phyloP scores from a whole-genome alignment of 352 stramenopile species.

The Globisporangium splendens region DNA sequence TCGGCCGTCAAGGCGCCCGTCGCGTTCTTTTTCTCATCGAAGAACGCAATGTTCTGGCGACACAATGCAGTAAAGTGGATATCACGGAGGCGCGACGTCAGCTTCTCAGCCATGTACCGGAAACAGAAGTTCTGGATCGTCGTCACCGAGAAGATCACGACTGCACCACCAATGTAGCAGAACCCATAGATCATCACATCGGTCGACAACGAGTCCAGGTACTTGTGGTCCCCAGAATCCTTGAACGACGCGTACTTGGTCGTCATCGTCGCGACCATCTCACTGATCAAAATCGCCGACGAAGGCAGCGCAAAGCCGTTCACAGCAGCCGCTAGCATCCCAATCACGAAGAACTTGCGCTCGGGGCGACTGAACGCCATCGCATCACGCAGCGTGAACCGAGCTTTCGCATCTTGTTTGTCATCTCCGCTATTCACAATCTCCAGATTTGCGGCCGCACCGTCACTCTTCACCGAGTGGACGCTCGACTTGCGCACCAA shows the following conservation, averaged over 20 bases:
- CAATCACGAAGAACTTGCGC: not conserved
- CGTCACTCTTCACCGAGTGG: not conserved
- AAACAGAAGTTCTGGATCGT: slow-evolving; percentile 37
- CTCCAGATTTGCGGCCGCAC: too few species aligned
- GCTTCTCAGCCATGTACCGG: slow-evolving; percentile 48
- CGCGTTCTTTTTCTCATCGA: not conserved
- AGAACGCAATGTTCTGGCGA: not conserved
- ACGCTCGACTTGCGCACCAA: not conserved
- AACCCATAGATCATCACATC: not conserved
- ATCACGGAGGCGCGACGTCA: slow-evolving; percentile 34
- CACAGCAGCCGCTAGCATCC: not conserved
- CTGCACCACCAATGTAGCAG: not conserved
- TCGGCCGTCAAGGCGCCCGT: not conserved
- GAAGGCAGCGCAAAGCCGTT: not conserved
- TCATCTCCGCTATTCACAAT: too few species aligned
- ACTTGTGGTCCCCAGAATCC: not conserved
- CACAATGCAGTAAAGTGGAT: not conserved
- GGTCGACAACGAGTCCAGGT: not conserved
- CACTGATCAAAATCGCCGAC: not conserved
- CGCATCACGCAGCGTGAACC: too few species aligned
- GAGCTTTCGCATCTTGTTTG: too few species aligned
- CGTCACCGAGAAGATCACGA: slow-evolving; percentile 29
- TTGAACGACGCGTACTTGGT: not conserved
- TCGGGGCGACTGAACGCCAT: not conserved
- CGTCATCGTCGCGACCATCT: not conserved